phyloP scores from a whole-genome alignment of 768 basidiomycete genomes.

The Boletus sensibilis region DNA sequence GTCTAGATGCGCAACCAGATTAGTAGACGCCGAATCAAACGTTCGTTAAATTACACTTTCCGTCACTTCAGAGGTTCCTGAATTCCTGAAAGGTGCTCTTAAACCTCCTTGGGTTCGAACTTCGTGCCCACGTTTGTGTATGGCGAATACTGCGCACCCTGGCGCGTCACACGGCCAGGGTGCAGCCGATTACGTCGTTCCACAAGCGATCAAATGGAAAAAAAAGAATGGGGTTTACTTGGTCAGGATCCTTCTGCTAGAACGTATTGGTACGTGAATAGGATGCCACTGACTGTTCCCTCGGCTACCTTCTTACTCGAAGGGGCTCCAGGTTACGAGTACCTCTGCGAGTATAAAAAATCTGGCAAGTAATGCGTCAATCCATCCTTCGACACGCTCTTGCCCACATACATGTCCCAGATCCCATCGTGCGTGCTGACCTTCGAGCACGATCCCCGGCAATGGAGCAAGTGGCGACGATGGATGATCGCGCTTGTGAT shows the following conservation, averaged over 20 bases:
- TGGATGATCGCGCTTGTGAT: constrained; percentile 26
- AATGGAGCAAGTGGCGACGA: constrained; percentile 21
- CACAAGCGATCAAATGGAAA: constrained; percentile 5
- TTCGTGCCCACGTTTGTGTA: not conserved
- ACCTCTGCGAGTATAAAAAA: constrained; percentile 6
- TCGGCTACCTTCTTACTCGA: not conserved
- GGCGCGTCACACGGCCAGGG: no score
- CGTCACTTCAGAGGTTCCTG: no score
- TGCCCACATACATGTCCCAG: constrained; percentile 18
- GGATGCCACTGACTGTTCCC: not conserved
- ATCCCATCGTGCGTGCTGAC: constrained; percentile 14
- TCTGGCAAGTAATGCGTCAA: not conserved
- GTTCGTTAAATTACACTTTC: no score
- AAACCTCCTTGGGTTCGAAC: not conserved
- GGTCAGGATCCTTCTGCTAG: not conserved
- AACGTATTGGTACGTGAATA: constrained; percentile 1
- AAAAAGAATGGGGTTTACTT: not conserved
- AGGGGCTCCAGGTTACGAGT: not conserved
- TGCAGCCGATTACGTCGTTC: constrained; percentile 10
- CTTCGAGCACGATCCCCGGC: constrained; percentile 24
- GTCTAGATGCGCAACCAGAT: no score
- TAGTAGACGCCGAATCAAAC: no score
- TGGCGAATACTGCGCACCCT: not conserved
- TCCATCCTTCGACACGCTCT: constrained; percentile 5
- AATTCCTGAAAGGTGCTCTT: no score